phyloP scores from a whole-genome alignment of 192 early-diverging fungal species.

The Funneliformis geosporum region DNA sequence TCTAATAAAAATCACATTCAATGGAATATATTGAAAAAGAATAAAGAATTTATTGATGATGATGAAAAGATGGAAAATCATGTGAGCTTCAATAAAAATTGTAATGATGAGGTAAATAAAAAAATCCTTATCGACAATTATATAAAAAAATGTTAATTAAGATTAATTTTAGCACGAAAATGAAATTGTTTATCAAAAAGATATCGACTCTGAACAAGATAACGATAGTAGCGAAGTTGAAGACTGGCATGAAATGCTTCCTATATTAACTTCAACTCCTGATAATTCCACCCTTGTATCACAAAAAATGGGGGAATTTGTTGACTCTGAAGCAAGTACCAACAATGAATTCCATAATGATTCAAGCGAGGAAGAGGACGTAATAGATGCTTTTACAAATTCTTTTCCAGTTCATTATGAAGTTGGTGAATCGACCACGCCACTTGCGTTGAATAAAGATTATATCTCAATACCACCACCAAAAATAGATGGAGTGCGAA shows the following conservation, averaged over 20 bases:
- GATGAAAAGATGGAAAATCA: background rate
- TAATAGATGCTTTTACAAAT: background rate
- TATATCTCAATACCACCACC: no score
- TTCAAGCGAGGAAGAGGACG: background rate
- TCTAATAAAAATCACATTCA: background rate
- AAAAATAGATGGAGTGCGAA: background rate
- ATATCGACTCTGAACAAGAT: background rate
- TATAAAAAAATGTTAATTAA: no score
- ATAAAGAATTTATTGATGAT: background rate
- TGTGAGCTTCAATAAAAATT: background rate
- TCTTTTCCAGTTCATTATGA: background rate
- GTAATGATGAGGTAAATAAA: background rate
- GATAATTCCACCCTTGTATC: background rate
- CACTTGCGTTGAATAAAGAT: background rate
- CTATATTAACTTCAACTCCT: background rate
- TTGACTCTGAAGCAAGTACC: background rate
- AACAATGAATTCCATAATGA: background rate
- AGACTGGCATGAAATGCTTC: background rate
- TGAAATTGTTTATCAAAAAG: background rate
- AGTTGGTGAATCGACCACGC: background rate
- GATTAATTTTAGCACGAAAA: background rate
- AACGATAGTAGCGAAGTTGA: background rate
- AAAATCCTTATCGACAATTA: no score
- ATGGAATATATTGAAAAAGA: background rate
- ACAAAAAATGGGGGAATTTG: no score